Evolutionary conservation across 371 early-diverging fungal genomes (phyloP), one percentile per base, ranked within the genome.

Genomic region (Mortierella sp.): DNA sequence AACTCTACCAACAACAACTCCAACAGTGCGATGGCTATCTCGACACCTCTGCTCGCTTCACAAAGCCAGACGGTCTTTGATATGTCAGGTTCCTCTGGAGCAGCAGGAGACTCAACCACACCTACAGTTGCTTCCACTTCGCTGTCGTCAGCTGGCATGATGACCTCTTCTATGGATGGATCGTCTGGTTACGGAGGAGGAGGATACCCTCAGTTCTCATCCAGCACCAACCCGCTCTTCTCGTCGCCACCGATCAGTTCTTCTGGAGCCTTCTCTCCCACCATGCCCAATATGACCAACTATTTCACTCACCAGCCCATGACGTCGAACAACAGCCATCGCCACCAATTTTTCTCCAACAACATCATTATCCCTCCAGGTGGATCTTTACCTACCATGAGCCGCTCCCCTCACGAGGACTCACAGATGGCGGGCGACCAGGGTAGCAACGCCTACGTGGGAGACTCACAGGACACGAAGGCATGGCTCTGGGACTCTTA

Each of bases 31-130:
- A 55, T 78, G 75, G 51, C 79, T 43, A 68, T 79, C 16, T 76
- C 83, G 2, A 83, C 83, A 6, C 83, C 83, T 7, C 71, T 83
- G n/a, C 70, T 83, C 43, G 79, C 77, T 21, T 83, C 83, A 4
- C 83, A 83, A 63, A 35, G 74, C 4, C 83, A 83, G 68, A 76
- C 76, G 1, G 71, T 70, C 32, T 83, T 54, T 76, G 83, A 83
- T 49, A 74, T 76, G 54, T 74, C 83, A 29, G 82, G 54, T 1
- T 41, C 38, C 11, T 10, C 18, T 41, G 68, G 56, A 56, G 56
- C 11, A 32, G 43, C 60, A 75, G 75, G 60, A 46, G 71, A 41
- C 11, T 56, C 76, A 48, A 43, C 71, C 16, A 74, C 83, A 35
- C 74, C 83, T 11, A 80, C 80, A 27, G 65, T 80, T 35, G 51